Conservation (phyloP, 139 green algal species). For the Tetradesmus lagerheimii region DNA sequence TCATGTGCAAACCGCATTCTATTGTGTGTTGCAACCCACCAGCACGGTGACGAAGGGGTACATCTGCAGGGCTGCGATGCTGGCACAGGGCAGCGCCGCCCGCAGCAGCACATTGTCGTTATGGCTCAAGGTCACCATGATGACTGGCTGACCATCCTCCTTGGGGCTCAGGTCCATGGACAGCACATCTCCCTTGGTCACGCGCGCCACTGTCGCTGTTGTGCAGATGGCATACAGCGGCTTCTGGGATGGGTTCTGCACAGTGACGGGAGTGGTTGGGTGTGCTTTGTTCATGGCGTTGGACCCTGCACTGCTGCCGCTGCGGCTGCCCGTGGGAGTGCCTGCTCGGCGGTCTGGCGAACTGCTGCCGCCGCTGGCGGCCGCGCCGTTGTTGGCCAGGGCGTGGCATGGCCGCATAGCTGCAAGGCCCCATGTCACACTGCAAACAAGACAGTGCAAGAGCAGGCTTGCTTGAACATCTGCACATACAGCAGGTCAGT, state of each 20-base stretch:
- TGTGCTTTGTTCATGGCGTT: constrained; percentile 39
- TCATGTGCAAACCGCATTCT: no score
- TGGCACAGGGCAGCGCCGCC: constrained; percentile 56
- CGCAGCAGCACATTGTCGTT: constrained; percentile 60
- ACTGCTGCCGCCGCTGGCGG: constrained; percentile 4
- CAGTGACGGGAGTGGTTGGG: constrained; percentile 31
- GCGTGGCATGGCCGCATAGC: constrained; percentile 39
- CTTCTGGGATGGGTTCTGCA: constrained; percentile 66
- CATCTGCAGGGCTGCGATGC: constrained; percentile 66
- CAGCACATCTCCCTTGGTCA: constrained; percentile 56
- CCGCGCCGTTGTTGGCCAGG: constrained; percentile 24
- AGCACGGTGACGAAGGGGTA: constrained; percentile 71
- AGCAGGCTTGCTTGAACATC: background rate
- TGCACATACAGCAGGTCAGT: background rate
- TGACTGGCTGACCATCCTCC: constrained; percentile 70
- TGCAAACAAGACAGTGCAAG: background rate
- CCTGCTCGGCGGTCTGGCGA: constrained; percentile 6
- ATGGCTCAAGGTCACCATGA: constrained; percentile 58
- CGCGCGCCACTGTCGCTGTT: constrained; percentile 19
- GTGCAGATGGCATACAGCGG: constrained; percentile 66
- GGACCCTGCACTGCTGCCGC: background rate
- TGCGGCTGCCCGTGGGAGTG: background rate
- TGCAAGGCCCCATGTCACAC: constrained; percentile 55
- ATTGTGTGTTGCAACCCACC: background rate
- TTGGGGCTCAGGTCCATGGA: constrained; percentile 66